Base-by-base conservation (phyloP, 2,329 filamentous ascomycete species). In the Cadophora sp. region DNA sequence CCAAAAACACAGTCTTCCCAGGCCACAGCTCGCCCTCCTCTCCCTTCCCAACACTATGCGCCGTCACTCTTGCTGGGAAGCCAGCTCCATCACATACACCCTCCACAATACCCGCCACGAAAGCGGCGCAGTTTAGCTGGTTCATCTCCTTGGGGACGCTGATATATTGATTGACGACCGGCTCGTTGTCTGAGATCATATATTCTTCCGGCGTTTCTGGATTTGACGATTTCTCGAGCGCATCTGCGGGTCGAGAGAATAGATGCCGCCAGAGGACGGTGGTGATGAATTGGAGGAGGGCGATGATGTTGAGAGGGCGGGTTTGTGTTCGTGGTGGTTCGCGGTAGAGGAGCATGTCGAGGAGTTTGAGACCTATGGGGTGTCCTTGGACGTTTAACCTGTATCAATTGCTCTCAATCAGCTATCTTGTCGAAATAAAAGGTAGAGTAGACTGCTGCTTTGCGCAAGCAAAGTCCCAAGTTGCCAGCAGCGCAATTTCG, bases 151-250 rank as follows among this genome's bases (percentile, higher is more conserved):
- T 91, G 19, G 96, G 96, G 64, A 98, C 91, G 75, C 90, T 93
- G 77, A 99, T 92, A 82, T 96, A 98, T 71, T 91, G 91, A 81
- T 97, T 98, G 48, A 98, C 95, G 62, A 98, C 85, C 26, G 96
- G 96, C 79, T 98, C 96, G 81, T 99, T 98, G 82, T 99, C 96
- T 76, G 94, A 93, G 76, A 99, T 96, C 95, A 99, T 98, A 84
- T 98, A 99, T 83, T 98, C 95, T 75, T 96, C 93, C 9, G 93
- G 91, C 63, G 94, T 95, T 64, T 90, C 88, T 9, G 92, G 90
- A 76, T 92, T 91, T 64, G 89, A 89, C 68, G 90, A 93, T 81
- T 96, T 94, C 82, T 99, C 96, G 68, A 99, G 89, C 22, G 93
- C 92, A 81, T 98, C 95, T 31, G 96, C 96, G 66, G 94, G 91